Percentiles rank a stretch among this genome's conserved stretches.
Evolutionary conservation across 164 flowering plant species (phyloP).

Genomic region (Brasenia schreberi): DNA sequence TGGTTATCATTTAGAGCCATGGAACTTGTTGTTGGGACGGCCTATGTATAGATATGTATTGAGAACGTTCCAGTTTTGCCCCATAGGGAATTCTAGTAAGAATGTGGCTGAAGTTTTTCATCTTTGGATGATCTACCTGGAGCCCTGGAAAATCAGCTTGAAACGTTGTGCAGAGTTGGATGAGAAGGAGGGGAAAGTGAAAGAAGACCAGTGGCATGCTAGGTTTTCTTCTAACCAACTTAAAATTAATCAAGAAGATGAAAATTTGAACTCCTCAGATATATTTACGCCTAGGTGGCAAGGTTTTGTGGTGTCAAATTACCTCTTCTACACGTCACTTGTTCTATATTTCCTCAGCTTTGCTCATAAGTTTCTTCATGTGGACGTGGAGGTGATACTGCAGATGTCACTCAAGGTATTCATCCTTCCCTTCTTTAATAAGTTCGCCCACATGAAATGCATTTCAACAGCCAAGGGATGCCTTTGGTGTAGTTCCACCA

Average conservation of each 20-base stretch:
- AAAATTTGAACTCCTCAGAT: constrained; percentile 1
- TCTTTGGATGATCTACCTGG: constrained; percentile 59
- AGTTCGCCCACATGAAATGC: no score
- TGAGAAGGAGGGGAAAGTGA: constrained; percentile 7
- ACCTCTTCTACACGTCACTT: constrained; percentile 68
- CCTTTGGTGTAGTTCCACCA: no score
- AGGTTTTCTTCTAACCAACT: neutral
- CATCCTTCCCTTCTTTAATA: neutral
- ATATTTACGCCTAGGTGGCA: constrained; percentile 53
- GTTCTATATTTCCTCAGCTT: constrained; percentile 85
- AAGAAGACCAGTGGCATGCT: neutral
- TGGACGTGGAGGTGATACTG: constrained; percentile 38
- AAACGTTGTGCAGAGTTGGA: constrained; percentile 47
- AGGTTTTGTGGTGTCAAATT: constrained; percentile 57
- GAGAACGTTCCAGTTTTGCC: constrained; percentile 70
- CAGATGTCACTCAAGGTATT: constrained; percentile 71
- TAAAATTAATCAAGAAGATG: neutral
- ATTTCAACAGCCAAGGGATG: no score
- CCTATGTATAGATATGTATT: constrained; percentile 67
- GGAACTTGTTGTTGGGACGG: constrained; percentile 60
- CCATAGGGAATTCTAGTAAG: constrained; percentile 50
- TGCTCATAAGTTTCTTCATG: constrained; percentile 83
- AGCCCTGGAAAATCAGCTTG: constrained; percentile 54
- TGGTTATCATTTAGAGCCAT: constrained; percentile 22
- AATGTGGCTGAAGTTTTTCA: constrained; percentile 53